Evolutionary conservation across 73 alveolate genomes (phyloP).

Genomic region (Uronychia setigera): DNA sequence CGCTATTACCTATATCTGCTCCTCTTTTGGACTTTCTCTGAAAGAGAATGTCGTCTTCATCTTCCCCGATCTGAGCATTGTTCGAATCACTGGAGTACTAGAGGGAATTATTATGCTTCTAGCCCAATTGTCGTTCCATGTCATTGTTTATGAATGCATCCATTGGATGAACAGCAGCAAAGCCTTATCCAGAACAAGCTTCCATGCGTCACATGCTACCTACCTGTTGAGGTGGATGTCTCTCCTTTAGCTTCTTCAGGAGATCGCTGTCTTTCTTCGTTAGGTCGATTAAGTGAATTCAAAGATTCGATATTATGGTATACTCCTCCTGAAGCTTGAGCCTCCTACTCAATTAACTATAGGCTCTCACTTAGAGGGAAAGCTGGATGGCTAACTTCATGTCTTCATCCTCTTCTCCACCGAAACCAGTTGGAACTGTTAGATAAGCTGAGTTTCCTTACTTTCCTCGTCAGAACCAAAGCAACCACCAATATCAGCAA

Average conservation of each 20-base stretch:
- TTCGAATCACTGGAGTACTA: background rate
- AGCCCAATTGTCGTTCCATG: background rate
- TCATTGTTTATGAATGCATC: too few species aligned
- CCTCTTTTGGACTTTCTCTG: too few species aligned
- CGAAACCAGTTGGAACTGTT: too few species aligned
- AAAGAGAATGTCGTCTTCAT: too few species aligned
- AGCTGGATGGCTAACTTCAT: background rate
- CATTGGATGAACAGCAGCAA: background rate
- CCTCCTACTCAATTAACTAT: background rate
- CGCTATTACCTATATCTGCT: too few species aligned
- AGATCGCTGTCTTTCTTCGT: background rate
- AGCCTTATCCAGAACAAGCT: background rate
- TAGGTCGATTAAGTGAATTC: background rate
- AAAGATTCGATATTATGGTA: background rate
- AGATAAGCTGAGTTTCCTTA: background rate
- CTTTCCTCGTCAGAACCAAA: too few species aligned
- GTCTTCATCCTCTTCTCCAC: background rate
- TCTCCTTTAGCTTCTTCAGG: background rate
- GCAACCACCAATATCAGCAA: too few species aligned
- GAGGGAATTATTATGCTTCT: background rate
- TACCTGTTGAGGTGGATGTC: constrained; percentile 1
- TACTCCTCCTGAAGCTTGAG: background rate
- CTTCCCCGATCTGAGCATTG: too few species aligned
- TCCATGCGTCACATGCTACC: background rate
- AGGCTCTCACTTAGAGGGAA: background rate